These are phyloP conservation scores for Strigomonas galati DNA, from an alignment of 208 protist genomes.

Conservation along the genomic window DNA sequence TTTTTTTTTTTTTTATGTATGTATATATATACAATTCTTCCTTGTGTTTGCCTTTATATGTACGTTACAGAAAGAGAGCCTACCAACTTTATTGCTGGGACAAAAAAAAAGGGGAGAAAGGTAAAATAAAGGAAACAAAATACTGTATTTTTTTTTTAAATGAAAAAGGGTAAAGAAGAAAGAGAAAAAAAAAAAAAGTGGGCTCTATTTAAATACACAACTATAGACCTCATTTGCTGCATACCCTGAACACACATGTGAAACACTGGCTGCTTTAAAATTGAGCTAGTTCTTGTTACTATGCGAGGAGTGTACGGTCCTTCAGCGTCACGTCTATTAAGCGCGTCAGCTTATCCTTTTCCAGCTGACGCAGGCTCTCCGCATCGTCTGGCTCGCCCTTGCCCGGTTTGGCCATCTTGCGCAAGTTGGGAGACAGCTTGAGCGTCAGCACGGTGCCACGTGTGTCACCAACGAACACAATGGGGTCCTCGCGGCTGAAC, in stretches of 20 bases:
- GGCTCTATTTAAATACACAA: conserved; percentile 4
- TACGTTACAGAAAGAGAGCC: no score
- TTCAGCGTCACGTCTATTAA: conserved; percentile 90
- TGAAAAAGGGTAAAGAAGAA: conserved; percentile 5
- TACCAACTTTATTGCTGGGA: no score
- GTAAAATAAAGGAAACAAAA: conserved; percentile 12
- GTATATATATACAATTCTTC: conserved; percentile 3
- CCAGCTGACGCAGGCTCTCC: conserved; percentile 50
- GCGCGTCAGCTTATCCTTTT: conserved; percentile 88
- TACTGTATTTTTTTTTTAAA: conserved; percentile 8
- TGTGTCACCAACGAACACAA: conserved; percentile 96
- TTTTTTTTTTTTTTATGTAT: neutral
- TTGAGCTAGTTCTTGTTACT: neutral
- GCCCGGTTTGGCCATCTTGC: conserved; percentile 69
- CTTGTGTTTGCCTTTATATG: neutral
- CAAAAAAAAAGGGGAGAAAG: no score
- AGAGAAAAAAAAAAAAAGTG: conserved; percentile 16
- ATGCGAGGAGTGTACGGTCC: conserved; percentile 80
- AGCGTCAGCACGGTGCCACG: conserved; percentile 92
- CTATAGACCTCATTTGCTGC: neutral
- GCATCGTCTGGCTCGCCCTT: conserved; percentile 75
- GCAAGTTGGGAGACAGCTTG: conserved; percentile 96
- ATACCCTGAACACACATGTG: neutral
- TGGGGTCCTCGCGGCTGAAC: conserved; percentile 93
- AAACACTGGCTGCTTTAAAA: conserved; percentile 1